These are phyloP conservation scores for Schoenoplectus triqueter DNA, from an alignment of 202 grass and related monocot species.

Conservation along the genomic window DNA sequence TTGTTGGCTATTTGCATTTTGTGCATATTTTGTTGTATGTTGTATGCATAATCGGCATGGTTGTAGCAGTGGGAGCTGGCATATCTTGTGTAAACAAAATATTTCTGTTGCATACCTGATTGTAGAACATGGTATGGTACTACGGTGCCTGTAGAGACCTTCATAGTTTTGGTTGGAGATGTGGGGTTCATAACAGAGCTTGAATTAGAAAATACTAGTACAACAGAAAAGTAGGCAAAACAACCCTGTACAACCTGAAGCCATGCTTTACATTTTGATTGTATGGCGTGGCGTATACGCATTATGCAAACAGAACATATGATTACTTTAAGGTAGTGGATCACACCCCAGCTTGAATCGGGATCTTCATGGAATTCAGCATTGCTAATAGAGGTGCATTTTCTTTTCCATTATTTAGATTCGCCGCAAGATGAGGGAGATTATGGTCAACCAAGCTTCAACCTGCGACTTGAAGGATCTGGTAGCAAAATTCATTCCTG, in stretches of 20 bases:
- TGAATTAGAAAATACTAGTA: neutral
- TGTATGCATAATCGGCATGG: neutral
- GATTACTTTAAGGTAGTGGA: too few relatives aligned
- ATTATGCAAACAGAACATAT: too few relatives aligned
- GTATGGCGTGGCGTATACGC: too few relatives aligned
- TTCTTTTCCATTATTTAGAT: slow-evolving; percentile 49
- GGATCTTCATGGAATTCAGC: neutral
- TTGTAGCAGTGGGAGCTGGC: neutral
- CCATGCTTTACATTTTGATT: neutral
- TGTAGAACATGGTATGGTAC: neutral
- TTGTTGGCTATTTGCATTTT: too few relatives aligned
- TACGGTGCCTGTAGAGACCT: neutral
- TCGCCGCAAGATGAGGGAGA: slow-evolving; percentile 93
- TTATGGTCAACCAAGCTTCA: slow-evolving; percentile 82
- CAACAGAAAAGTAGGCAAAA: neutral
- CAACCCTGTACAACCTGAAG: neutral
- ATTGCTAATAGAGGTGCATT: neutral
- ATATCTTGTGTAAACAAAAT: neutral
- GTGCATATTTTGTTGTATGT: neutral
- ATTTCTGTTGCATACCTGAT: neutral
- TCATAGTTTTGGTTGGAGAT: neutral
- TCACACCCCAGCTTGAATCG: too few relatives aligned
- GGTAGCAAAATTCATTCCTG: slow-evolving; percentile 88
- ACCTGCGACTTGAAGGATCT: slow-evolving; percentile 86
- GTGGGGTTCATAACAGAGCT: neutral